Conservation (phyloP, 495 filamentous ascomycete genomes). For the Aspergillus ellipticus region DNA sequence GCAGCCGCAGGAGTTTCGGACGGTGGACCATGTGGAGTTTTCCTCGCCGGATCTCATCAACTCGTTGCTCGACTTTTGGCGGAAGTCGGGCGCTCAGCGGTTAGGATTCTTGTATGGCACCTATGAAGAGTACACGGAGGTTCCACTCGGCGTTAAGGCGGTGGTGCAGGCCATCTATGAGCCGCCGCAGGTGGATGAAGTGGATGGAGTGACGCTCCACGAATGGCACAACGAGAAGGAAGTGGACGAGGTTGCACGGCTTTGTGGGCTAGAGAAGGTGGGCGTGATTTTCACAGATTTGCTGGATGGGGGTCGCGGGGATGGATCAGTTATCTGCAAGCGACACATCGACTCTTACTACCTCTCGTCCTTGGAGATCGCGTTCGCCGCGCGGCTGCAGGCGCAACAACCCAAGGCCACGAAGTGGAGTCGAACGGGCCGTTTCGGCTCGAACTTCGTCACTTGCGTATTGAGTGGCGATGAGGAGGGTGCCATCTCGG, state of each 20-base stretch:
- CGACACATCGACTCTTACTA: constrained; percentile 94
- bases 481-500: constrained; percentile 78
- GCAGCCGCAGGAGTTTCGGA: constrained; percentile 90
- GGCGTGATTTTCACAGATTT: constrained; percentile 97
- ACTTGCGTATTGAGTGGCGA: constrained; percentile 93
- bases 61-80: constrained; percentile 86
- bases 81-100: constrained; percentile 71
- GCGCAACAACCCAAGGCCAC: constrained; percentile 82
- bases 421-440: constrained; percentile 95
- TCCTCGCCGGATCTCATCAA: constrained; percentile 77
- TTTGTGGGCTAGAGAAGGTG: constrained; percentile 85
- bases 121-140: constrained; percentile 87
- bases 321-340: constrained; percentile 88
- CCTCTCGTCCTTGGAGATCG: constrained; percentile 87
- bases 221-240: constrained; percentile 86
- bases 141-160: constrained; percentile 91
- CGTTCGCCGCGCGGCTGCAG: constrained; percentile 83
- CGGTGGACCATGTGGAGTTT: constrained; percentile 99
- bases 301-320: constrained; percentile 71
- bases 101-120: constrained; percentile 89
- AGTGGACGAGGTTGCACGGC: constrained; percentile 71
- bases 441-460: constrained; percentile 95
- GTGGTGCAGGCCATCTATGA: constrained; percentile 98
- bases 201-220: constrained; percentile 85
- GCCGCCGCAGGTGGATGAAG: constrained; percentile 83